These are phyloP conservation scores for Dalbergia cochinchinensis DNA, from an alignment of 306 rosid species.

Conservation along the genomic window DNA sequence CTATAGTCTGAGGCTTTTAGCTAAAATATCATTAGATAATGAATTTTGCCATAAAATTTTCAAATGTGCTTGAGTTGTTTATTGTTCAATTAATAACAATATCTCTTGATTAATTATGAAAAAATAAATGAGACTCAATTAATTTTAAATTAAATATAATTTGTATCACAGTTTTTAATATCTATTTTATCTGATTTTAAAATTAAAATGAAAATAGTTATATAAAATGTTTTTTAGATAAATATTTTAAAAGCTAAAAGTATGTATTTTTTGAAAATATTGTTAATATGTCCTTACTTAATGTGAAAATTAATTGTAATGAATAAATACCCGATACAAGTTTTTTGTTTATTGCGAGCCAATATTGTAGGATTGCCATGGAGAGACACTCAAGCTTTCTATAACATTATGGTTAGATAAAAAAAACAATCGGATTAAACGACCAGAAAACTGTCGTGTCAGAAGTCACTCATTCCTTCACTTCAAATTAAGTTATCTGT, in stretches of 20 bases:
- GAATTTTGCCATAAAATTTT: neutral
- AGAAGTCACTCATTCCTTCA: neutral
- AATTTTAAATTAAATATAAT: too few species aligned
- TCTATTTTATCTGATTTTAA: too few species aligned
- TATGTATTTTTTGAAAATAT: too few species aligned
- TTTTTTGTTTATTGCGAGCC: neutral
- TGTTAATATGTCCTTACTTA: neutral
- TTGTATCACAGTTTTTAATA: too few species aligned
- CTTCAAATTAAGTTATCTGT: neutral
- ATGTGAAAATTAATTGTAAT: too few species aligned
- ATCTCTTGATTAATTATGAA: too few species aligned
- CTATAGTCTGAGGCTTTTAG: neutral
- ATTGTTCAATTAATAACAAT: neutral
- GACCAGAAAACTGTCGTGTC: neutral
- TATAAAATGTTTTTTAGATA: too few species aligned
- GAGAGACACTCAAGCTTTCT: neutral
- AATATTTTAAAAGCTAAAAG: too few species aligned
- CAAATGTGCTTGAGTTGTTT: neutral
- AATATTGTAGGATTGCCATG: neutral
- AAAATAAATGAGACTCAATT: too few species aligned
- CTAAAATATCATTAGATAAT: neutral
- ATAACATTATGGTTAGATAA: neutral
- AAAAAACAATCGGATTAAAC: too few species aligned
- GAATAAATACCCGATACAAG: neutral
- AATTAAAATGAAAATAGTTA: too few species aligned